A percentile compares a stretch with the other conserved stretches of the same genome.
Evolutionary conservation across 2,329 filamentous ascomycete genomes (phyloP).

Genomic region (Xylaria sp.): DNA sequence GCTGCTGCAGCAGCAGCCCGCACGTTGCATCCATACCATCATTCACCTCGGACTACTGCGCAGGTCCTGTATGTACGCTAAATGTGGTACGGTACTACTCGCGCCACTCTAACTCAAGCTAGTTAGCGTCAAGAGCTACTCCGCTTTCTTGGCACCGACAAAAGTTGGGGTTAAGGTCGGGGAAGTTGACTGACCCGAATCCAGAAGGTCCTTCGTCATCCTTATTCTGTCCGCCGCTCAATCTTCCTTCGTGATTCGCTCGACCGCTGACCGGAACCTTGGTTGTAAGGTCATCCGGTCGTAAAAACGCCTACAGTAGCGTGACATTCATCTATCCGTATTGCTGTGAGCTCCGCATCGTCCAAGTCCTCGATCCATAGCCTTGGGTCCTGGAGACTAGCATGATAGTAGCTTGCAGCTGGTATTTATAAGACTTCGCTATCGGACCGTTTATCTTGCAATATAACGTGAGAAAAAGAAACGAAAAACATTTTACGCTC

Average conservation of each 20-base stretch:
- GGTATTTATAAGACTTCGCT: neutral
- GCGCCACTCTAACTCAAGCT: neutral
- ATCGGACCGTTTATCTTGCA: conserved; percentile 23
- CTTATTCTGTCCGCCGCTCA: conserved; percentile 3
- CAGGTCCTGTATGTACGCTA: neutral
- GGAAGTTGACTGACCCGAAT: conserved; percentile 29
- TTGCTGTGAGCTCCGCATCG: conserved; percentile 7
- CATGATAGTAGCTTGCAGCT: neutral
- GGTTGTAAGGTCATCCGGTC: conserved; percentile 22
- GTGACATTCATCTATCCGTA: conserved; percentile 7
- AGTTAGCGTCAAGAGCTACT: conserved; percentile 40
- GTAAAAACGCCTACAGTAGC: neutral
- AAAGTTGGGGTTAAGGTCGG: conserved; percentile 46
- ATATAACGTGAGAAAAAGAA: neutral
- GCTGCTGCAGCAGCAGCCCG: conserved; percentile 20
- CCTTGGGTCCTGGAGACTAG: conserved; percentile 21
- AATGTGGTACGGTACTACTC: neutral
- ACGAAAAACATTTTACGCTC: neutral
- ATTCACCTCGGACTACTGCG: conserved; percentile 27
- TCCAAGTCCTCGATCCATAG: conserved; percentile 29
- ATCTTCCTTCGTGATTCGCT: conserved; percentile 16
- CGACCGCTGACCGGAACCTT: neutral
- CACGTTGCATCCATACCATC: conserved; percentile 22
- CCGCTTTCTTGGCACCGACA: conserved; percentile 46
- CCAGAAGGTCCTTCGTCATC: conserved; percentile 33